Evolutionary conservation across 306 rosid species (phyloP), one percentile per base, ranked within the genome.

Genomic region (Ormosia emarginata): DNA sequence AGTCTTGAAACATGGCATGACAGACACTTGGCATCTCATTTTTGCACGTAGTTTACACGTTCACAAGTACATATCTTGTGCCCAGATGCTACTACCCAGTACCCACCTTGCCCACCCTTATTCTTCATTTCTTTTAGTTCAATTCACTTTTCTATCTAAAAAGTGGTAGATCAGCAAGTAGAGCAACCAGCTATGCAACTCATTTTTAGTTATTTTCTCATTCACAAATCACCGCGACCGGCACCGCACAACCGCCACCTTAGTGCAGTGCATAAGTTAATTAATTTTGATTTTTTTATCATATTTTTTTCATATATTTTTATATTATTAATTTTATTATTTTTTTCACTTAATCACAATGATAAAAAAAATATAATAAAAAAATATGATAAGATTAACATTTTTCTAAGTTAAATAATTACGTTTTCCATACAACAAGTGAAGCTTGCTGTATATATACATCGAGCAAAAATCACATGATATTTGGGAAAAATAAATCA

Each of bases 21-120:
- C 33, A 29, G 24, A 46, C 41, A 79, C 67, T 8, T 77, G 62
- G 55, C 10, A 11, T 8, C 5, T 52, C 8, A n/a, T 44, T 17
- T 9, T 56, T 36, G 72, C 72, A 80, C 36, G 79, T 71, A 70
- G 71, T 18, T 7, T 79, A 34, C 78, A 59, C 83, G 83, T 79
- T 79, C 71, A 33, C 17, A 44, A 17, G 14, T 18, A 9, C 29
- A 53, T 10, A 47, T 68, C 57, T 44, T 24, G 57, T 40, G 72
- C 40, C 68, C 68, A 33, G 15, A 66, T 15, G 50, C 7, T 12
- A 7, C 9, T 33, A 5, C 0, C 6, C 55, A 12, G 7, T 17
- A 33, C 4, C 50, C 37, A 72, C 77, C 34, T 52, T 17, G 64
- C n/a, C 14, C 69, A n/a, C 14, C 12, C 65, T 67, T 67, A 74